phyloP scores from a whole-genome alignment of 371 early-diverging fungal species.

The Mycotypha africana region DNA sequence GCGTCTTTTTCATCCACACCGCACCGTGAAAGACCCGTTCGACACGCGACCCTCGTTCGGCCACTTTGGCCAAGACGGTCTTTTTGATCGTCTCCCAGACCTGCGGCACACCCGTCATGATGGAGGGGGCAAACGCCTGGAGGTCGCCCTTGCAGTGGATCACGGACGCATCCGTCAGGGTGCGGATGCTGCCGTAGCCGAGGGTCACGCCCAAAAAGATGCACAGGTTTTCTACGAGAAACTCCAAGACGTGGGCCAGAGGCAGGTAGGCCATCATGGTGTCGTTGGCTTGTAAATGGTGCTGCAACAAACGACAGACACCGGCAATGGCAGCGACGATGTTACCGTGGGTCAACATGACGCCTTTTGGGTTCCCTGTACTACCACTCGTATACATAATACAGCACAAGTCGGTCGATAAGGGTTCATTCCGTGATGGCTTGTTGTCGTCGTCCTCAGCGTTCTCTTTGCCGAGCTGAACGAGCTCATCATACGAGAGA shows the following conservation, averaged over 20 bases:
- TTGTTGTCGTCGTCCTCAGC: constrained; percentile 47
- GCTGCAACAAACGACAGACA: constrained; percentile 70
- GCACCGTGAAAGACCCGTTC: constrained; percentile 73
- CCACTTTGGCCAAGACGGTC: constrained; percentile 74
- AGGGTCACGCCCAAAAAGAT: constrained; percentile 74
- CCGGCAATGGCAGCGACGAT: constrained; percentile 73
- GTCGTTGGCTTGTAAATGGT: constrained; percentile 71
- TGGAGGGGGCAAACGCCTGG: constrained; percentile 84
- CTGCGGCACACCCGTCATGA: constrained; percentile 94
- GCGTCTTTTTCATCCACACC: constrained; percentile 65
- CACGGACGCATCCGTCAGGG: constrained; percentile 86
- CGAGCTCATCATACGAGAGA: constrained; percentile 51
- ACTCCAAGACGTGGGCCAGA: constrained; percentile 90
- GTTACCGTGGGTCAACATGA: constrained; percentile 61
- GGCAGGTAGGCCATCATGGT: constrained; percentile 90
- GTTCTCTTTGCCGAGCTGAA: constrained; percentile 55
- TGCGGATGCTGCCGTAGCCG: constrained; percentile 88
- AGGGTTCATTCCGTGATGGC: constrained; percentile 51
- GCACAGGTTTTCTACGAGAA: constrained; percentile 73
- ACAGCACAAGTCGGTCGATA: constrained; percentile 64
- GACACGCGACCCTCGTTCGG: constrained; percentile 53
- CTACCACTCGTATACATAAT: constrained; percentile 86
- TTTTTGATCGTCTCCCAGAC: constrained; percentile 93
- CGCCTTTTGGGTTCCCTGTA: constrained; percentile 79
- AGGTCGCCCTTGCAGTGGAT: constrained; percentile 94